Conservation (phyloP, 306 rosid genomes). For the Urtica urens region DNA sequence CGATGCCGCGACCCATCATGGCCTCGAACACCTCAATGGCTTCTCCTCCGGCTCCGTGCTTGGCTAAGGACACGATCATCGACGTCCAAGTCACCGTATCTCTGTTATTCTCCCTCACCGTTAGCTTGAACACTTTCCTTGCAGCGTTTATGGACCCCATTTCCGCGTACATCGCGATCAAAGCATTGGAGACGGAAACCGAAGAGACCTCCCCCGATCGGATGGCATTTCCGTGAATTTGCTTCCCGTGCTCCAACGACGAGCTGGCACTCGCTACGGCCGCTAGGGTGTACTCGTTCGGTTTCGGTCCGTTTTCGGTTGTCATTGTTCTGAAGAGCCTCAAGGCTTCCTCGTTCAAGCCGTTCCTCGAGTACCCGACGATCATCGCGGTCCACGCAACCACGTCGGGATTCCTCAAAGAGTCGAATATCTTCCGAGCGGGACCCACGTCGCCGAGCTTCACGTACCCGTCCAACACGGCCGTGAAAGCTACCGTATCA, state of each 20-base stretch:
- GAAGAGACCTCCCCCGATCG: slow-evolving; percentile 49
- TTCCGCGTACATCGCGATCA: slow-evolving; percentile 77
- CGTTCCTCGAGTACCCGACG: slow-evolving; percentile 68
- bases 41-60: slow-evolving; percentile 78
- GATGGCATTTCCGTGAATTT: slow-evolving; percentile 60
- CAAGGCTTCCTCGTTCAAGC: slow-evolving; percentile 48
- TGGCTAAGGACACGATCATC: slow-evolving; percentile 79
- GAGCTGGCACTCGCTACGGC: slow-evolving; percentile 61
- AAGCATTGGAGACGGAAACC: slow-evolving; percentile 68
- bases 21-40: slow-evolving; percentile 69
- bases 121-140: slow-evolving; percentile 45
- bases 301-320: slow-evolving; percentile 57
- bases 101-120: slow-evolving; percentile 27
- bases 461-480: slow-evolving; percentile 69
- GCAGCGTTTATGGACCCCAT: slow-evolving; percentile 65
- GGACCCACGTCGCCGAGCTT: slow-evolving; percentile 64
- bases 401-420: slow-evolving; percentile 46
- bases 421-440: slow-evolving; percentile 71
- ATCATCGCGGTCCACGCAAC: slow-evolving; percentile 92
- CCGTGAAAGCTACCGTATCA: slow-evolving; percentile 67
- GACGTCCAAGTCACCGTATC: slow-evolving; percentile 74
- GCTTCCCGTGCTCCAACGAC: slow-evolving; percentile 67
- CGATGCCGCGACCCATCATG: slow-evolving; percentile 49
- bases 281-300: slow-evolving; percentile 67
- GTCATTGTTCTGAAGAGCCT: slow-evolving; percentile 61